Evolutionary conservation across 257 asterid genomes (phyloP).

Genomic region (Nicotiana tabacum): DNA sequence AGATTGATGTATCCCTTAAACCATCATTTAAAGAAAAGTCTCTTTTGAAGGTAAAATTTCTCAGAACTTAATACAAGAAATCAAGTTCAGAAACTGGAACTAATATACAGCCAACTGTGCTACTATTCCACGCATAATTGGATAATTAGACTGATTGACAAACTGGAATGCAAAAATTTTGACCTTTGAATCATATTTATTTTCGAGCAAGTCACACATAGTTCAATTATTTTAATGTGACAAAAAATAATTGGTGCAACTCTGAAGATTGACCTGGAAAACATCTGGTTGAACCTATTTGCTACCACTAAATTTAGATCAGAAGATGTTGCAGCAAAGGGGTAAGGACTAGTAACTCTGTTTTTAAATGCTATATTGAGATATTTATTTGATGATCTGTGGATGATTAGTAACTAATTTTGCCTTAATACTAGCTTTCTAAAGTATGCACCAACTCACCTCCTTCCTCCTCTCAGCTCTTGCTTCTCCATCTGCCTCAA

Average conservation of each 20-base stretch:
- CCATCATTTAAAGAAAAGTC: background rate
- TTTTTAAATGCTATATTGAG: too few relatives aligned
- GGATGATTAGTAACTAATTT: background rate
- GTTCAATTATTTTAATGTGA: background rate
- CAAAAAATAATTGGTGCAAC: background rate
- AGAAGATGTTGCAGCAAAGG: background rate
- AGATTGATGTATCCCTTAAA: background rate
- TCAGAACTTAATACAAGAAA: too few relatives aligned
- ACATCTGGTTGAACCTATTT: background rate
- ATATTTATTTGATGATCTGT: too few relatives aligned
- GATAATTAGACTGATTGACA: background rate
- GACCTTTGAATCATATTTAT: background rate
- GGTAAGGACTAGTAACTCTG: background rate
- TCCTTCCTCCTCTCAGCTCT: slow-evolving; percentile 21
- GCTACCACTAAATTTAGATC: background rate
- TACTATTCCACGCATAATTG: background rate
- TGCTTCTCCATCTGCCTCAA: slow-evolving; percentile 25
- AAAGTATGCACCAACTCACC: slow-evolving; percentile 12
- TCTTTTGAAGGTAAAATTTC: background rate
- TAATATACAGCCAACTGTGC: background rate
- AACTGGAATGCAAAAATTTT: background rate
- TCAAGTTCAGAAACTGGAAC: too few relatives aligned
- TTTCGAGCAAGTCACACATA: background rate
- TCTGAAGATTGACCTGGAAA: background rate
- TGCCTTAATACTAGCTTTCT: background rate